Conservation (phyloP, 1,284 basidiomycete genomes). For the Trichosporon coremiiforme region DNA sequence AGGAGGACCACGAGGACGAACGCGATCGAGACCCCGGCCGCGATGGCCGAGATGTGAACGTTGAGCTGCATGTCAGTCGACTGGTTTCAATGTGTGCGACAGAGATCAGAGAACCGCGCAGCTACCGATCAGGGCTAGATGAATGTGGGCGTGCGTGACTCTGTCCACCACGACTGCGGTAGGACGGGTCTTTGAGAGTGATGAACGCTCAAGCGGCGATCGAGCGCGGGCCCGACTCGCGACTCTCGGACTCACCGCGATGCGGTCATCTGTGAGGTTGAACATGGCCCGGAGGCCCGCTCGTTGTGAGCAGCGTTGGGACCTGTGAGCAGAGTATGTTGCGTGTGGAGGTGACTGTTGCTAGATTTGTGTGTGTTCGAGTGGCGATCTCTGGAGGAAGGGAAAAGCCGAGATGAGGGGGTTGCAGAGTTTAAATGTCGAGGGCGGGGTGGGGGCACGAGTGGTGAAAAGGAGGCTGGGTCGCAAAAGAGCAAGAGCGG, state of each 20-base stretch:
- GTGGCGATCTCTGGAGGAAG: not conserved
- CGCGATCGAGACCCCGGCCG: conserved; percentile 30
- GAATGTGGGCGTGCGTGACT: not conserved
- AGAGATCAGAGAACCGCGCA: not conserved
- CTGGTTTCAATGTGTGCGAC: not conserved
- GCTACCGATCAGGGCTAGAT: not conserved
- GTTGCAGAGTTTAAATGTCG: not conserved
- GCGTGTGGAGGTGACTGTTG: not conserved
- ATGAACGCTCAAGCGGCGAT: not conserved
- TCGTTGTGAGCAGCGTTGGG: not conserved
- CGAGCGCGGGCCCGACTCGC: too few relatives aligned
- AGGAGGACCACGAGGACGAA: conserved; percentile 28
- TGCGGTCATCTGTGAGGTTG: conserved; percentile 62
- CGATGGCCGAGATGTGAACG: conserved; percentile 28
- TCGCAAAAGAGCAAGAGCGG: not conserved
- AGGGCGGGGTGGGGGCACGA: not conserved
- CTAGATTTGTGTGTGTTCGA: too few relatives aligned
- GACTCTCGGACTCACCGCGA: conserved; percentile 55
- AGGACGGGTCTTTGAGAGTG: not conserved
- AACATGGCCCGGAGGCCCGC: conserved; percentile 28
- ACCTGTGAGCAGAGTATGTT: not conserved
- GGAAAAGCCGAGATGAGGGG: not conserved
- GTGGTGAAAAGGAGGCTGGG: not conserved
- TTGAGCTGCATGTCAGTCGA: conserved; percentile 28
- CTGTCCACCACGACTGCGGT: not conserved